Evolutionary conservation across 495 filamentous ascomycete genomes (phyloP), one percentile per base, ranked within the genome.

Genomic region (Pyrenula aspistea): DNA sequence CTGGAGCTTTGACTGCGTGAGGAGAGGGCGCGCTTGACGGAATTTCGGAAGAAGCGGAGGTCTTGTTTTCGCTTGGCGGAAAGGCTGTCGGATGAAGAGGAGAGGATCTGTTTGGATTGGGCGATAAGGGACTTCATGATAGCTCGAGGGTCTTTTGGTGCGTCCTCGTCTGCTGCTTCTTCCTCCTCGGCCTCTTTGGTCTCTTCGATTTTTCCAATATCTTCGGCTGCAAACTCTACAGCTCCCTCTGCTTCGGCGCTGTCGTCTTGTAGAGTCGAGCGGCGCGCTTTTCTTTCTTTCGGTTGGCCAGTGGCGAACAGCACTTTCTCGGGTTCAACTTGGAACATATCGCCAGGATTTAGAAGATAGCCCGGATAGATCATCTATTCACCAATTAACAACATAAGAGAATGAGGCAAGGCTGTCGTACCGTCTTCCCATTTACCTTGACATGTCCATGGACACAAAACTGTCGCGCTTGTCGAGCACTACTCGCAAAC

Each of bases 341-440:
- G 88, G 79, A 97, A 98, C 77, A 98, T 86, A 66, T 98, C 93
- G 53, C 93, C 93, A 10, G 93, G 93, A 70, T 98, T 98, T 24
- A 98, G 84, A 64, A 91, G 86, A 72, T 97, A 98, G 59, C 89
- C 85, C 0, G 93, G 91, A 66, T 95, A 84, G 51, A 76, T 79
- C 88, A 97, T 95, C 93, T 96, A 62, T 20, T 20, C n/a, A 20
- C 19, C 8, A 10, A 52, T 52, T 4, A 52, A 19, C 20, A 52
- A 21, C 8, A 24, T 20, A 52, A 19, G 4, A 8, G 50, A 52
- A 52, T 20, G 4, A 52, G 4, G 19, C 50, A 19, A 42, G 31
- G 19, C 2, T 2, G 20, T 62, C 71, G 56, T 69, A 95, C 91
- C 84, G 89, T 88, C 71, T 94, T 87, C 54, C 93, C 93, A 77